Evolutionary conservation across 2,329 filamentous ascomycete species (phyloP).

Genomic region (Colletotrichum phormii): DNA sequence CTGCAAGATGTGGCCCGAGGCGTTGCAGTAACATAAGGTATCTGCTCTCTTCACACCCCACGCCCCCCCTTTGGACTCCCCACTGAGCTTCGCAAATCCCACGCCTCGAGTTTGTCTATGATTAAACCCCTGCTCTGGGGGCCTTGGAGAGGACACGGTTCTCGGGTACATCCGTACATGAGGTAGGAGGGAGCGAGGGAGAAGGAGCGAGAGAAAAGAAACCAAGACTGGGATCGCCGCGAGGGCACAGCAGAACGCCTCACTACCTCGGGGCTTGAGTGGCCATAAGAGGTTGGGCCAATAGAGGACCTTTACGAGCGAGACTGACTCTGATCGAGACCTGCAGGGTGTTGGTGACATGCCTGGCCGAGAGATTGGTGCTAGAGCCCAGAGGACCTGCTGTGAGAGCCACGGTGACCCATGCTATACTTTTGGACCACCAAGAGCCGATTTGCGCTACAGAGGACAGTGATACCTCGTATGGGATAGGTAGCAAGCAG

Average conservation of each 20-base stretch:
- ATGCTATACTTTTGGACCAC: slow-evolving; percentile 4
- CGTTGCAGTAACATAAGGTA: neutral
- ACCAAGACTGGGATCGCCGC: slow-evolving; percentile 14
- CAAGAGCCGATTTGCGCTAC: slow-evolving; percentile 5
- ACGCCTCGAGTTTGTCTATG: slow-evolving; percentile 1
- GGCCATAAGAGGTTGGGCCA: slow-evolving; percentile 25
- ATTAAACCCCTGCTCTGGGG: neutral
- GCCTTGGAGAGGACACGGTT: slow-evolving; percentile 4
- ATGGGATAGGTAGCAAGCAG: slow-evolving; percentile 1
- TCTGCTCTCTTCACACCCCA: neutral
- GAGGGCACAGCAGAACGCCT: slow-evolving; percentile 29
- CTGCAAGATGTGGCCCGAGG: neutral
- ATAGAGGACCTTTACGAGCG: slow-evolving; percentile 33
- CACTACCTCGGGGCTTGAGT: slow-evolving; percentile 30
- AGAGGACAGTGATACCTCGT: slow-evolving; percentile 24
- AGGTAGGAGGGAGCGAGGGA: slow-evolving; percentile 1
- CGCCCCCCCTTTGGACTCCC: neutral
- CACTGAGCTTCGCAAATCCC: neutral
- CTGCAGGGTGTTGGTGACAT: slow-evolving; percentile 31
- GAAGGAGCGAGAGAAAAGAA: slow-evolving; percentile 1
- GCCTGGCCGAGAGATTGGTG: slow-evolving; percentile 32
- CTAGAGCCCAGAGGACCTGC: slow-evolving; percentile 14
- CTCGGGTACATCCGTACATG: slow-evolving; percentile 22
- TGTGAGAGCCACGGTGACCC: slow-evolving; percentile 2
- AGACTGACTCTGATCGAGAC: slow-evolving; percentile 36